Evolutionary conservation across 306 rosid genomes (phyloP).

Genomic region (Fagus sylvatica): DNA sequence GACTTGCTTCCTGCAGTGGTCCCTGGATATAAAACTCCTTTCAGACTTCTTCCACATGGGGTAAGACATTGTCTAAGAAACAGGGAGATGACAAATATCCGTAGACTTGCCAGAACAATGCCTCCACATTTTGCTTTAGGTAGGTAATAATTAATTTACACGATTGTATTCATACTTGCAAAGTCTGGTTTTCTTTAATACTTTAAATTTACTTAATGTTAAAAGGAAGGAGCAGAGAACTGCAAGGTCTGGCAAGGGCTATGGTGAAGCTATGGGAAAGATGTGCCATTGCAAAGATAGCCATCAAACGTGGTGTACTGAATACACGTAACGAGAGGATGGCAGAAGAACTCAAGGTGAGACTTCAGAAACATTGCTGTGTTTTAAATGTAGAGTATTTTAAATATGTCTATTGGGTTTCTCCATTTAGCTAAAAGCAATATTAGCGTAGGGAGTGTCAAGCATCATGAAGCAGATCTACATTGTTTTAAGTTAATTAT

Average conservation of each 20-base stretch:
- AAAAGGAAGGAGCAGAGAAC: slow-evolving; percentile 84
- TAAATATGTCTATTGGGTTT: slow-evolving; percentile 18
- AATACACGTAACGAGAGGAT: slow-evolving; percentile 78
- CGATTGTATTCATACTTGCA: slow-evolving; percentile 25
- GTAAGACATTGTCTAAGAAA: slow-evolving; percentile 53
- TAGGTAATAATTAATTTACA: slow-evolving; percentile 35
- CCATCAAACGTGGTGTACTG: slow-evolving; percentile 94
- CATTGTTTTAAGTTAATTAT: slow-evolving; percentile 6
- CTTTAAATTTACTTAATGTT: slow-evolving; percentile 24
- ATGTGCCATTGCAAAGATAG: slow-evolving; percentile 83
- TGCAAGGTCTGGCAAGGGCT: slow-evolving; percentile 90
- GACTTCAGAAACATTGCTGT: slow-evolving; percentile 20
- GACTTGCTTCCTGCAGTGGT: slow-evolving; percentile 71
- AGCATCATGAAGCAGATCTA: neutral
- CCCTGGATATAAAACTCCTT: slow-evolving; percentile 72
- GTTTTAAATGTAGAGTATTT: slow-evolving; percentile 16
- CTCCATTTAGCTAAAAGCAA: slow-evolving; percentile 5
- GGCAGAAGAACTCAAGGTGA: slow-evolving; percentile 93
- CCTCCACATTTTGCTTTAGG: slow-evolving; percentile 98
- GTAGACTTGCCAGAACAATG: slow-evolving; percentile 69
- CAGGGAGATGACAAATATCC: slow-evolving; percentile 64
- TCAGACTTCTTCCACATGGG: slow-evolving; percentile 79
- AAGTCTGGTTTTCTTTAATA: neutral
- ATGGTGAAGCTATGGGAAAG: slow-evolving; percentile 87
- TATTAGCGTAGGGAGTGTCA: neutral